Conservation (phyloP, 345 rosid species). For the Populus nigra region DNA sequence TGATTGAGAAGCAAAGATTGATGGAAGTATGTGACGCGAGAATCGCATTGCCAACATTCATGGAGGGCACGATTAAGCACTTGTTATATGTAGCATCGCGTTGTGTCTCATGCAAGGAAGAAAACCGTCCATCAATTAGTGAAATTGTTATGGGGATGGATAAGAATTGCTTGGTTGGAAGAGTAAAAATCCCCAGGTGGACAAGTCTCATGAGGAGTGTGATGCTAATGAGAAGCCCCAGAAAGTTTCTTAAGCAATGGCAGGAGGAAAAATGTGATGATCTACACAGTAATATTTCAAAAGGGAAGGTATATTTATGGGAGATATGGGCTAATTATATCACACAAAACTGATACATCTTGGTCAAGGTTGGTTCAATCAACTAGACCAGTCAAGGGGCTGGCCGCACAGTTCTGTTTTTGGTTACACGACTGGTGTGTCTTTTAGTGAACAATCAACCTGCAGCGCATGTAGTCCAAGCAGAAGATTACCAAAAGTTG, state of each 20-base stretch:
- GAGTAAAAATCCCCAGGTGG: constrained; percentile 42
- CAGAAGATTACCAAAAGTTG: constrained; percentile 15
- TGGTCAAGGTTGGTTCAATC: background rate
- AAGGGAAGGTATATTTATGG: constrained; percentile 25
- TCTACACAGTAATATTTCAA: constrained; percentile 12
- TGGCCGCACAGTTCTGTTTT: background rate
- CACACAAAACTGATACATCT: background rate
- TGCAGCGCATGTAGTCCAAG: constrained; percentile 4
- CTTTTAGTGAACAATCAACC: background rate
- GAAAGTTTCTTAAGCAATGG: constrained; percentile 13
- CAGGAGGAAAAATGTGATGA: background rate
- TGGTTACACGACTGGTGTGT: background rate
- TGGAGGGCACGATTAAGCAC: constrained; percentile 30
- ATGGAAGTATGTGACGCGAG: constrained; percentile 44
- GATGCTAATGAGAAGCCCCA: constrained; percentile 28
- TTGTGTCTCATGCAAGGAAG: constrained; percentile 47
- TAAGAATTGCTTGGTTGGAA: constrained; percentile 28
- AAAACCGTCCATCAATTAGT: constrained; percentile 40
- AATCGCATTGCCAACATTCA: constrained; percentile 29
- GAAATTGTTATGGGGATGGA: constrained; percentile 48
- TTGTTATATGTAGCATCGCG: constrained; percentile 50
- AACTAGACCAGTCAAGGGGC: background rate
- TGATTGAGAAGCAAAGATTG: constrained; percentile 31
- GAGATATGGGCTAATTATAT: constrained; percentile 35
- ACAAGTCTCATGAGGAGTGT: constrained; percentile 35